These are phyloP conservation scores for Tricholoma terreum DNA, from an alignment of 768 basidiomycete genomes.

Conservation along the genomic window DNA sequence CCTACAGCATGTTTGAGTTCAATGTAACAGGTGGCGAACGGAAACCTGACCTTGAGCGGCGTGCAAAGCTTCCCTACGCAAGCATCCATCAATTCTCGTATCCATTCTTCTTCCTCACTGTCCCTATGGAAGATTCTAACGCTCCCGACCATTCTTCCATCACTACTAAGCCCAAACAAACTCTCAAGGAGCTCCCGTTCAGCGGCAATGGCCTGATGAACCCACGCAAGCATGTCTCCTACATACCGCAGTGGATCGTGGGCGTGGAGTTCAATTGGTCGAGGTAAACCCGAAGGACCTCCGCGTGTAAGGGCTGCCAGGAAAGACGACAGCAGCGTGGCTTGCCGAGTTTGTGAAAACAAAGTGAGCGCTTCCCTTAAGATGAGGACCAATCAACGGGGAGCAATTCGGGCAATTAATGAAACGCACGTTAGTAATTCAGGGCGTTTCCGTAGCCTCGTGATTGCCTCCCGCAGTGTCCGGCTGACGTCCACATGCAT, in stretches of 20 bases:
- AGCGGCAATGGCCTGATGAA: conserved; percentile 92
- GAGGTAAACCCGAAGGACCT: conserved; percentile 77
- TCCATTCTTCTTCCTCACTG: conserved; percentile 74
- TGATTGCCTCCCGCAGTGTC: conserved; percentile 68
- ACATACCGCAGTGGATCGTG: conserved; percentile 96
- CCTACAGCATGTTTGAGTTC: conserved; percentile 35
- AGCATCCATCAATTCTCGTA: conserved; percentile 75
- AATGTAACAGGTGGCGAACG: background rate
- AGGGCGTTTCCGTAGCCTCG: conserved; percentile 70
- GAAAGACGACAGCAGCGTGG: conserved; percentile 78
- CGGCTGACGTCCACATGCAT: conserved; percentile 65
- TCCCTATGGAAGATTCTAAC: conserved; percentile 48
- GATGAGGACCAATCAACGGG: background rate
- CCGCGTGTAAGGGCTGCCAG: conserved; percentile 86
- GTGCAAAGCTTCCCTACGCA: conserved; percentile 80
- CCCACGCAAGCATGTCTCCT: conserved; percentile 98
- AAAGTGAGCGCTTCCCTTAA: conserved; percentile 64
- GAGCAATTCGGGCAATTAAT: background rate
- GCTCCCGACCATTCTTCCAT: conserved; percentile 75
- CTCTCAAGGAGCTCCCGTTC: conserved; percentile 93
- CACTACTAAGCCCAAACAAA: conserved; percentile 69
- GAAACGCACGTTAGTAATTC: conserved; percentile 67
- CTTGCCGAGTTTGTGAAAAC: conserved; percentile 81
- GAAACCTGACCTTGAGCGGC: conserved; percentile 71
- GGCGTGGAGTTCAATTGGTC: conserved; percentile 96